Conservation (phyloP, 495 filamentous ascomycete genomes). For the Astrocystis sublimbata region DNA sequence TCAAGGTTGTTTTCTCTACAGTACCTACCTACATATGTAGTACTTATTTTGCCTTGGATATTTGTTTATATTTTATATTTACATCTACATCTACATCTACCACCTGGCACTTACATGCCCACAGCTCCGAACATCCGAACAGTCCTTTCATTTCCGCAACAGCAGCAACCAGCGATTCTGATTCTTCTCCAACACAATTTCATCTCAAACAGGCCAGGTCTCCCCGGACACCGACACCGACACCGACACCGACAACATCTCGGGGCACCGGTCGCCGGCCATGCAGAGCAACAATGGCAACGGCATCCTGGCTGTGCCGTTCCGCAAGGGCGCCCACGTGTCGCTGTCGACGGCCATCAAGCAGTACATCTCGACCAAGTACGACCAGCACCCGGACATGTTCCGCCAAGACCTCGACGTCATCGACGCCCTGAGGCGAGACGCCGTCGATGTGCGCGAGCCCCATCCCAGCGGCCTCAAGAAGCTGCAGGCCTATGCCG, state of each 20-base stretch:
- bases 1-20: too few species aligned
- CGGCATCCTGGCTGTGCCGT: conserved; percentile 68
- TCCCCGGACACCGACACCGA: not conserved
- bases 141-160: too few species aligned
- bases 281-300: conserved; percentile 30
- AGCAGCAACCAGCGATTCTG: too few species aligned
- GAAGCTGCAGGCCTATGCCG: conserved; percentile 85
- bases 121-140: too few species aligned
- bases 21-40: too few species aligned
- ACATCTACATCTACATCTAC: too few species aligned
- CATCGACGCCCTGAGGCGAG: conserved; percentile 77
- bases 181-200: too few species aligned
- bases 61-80: too few species aligned
- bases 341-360: conserved; percentile 80
- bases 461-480: conserved; percentile 86
- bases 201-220: too few species aligned
- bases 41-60: too few species aligned
- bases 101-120: too few species aligned
- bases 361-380: conserved; percentile 96
- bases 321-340: conserved; percentile 78
- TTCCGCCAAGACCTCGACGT: conserved; percentile 85
- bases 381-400: conserved; percentile 99
- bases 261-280: not conserved
- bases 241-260: not conserved
- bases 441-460: conserved; percentile 84